phyloP scores from a whole-genome alignment of 2,329 filamentous ascomycete genomes.

The Phoma herbarum region DNA sequence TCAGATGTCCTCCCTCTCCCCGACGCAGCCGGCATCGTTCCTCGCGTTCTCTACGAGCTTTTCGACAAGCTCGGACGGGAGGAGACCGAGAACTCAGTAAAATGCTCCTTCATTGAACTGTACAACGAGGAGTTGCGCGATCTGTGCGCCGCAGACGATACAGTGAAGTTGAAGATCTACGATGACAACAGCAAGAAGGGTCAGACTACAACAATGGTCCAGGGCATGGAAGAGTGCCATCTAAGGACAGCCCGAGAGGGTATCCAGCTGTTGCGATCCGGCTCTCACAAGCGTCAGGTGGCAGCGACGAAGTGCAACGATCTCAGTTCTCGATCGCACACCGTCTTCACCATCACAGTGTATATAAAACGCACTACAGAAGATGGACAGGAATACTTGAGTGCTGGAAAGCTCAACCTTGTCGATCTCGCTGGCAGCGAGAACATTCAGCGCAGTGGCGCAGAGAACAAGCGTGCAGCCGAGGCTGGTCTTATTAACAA shows the following conservation, averaged over 20 bases:
- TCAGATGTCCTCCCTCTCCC: slow-evolving; percentile 87
- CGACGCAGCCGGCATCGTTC: slow-evolving; percentile 93
- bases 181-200: slow-evolving; percentile 87
- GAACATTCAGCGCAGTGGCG: slow-evolving; percentile 95
- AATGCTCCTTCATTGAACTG: slow-evolving; percentile 97
- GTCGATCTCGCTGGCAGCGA: slow-evolving; percentile 97
- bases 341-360: slow-evolving; percentile 94
- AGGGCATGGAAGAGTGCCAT: slow-evolving; percentile 97
- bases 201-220: slow-evolving; percentile 85
- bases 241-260: slow-evolving; percentile 86
- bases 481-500: slow-evolving; percentile 99
- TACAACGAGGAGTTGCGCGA: slow-evolving; percentile 98
- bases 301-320: slow-evolving; percentile 99
- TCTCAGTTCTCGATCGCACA: slow-evolving; percentile 94
- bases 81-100: slow-evolving; percentile 84
- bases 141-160: slow-evolving; percentile 82
- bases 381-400: slow-evolving; percentile 87
- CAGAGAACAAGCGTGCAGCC: slow-evolving; percentile 95
- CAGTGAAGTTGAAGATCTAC: slow-evolving; percentile 89
- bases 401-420: slow-evolving; percentile 91
- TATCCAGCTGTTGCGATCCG: slow-evolving; percentile 86
- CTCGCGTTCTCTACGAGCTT: slow-evolving; percentile 84
- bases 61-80: slow-evolving; percentile 85
- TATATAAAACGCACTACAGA: slow-evolving; percentile 84
- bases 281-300: slow-evolving; percentile 95